Percentiles rank a stretch among this genome's conserved stretches.
These are phyloP conservation scores for Yarrowia keelungensis DNA, from an alignment of 805 yeast genomes.

Conservation along the genomic window DNA sequence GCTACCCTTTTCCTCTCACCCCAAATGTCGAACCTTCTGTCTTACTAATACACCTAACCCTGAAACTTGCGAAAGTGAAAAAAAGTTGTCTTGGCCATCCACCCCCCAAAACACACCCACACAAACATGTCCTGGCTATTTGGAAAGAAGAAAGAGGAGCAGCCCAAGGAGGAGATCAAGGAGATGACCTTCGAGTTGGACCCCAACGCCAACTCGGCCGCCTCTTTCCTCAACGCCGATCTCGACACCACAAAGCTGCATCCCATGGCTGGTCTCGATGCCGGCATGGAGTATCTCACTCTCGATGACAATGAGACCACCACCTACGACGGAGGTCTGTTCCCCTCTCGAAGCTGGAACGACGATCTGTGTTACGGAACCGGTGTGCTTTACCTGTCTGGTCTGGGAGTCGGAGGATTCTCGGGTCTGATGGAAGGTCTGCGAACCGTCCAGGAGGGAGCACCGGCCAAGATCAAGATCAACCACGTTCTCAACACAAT, in stretches of 20 bases:
- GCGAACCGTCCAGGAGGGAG: constrained; percentile 71
- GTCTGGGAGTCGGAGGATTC: constrained; percentile 88
- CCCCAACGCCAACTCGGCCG: constrained; percentile 68
- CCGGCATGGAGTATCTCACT: constrained; percentile 87
- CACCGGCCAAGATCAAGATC: constrained; percentile 80
- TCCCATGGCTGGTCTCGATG: constrained; percentile 90
- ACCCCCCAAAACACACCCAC: constrained; percentile 19
- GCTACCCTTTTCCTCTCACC: too few relatives aligned
- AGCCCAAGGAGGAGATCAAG: constrained; percentile 39
- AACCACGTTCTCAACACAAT: constrained; percentile 91
- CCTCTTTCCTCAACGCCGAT: constrained; percentile 65
- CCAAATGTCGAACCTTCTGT: neutral
- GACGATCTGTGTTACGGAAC: constrained; percentile 98
- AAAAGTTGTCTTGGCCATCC: constrained; percentile 16
- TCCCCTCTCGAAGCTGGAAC: constrained; percentile 97
- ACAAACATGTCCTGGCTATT: constrained; percentile 46
- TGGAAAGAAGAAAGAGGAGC: constrained; percentile 44
- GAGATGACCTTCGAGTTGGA: constrained; percentile 63
- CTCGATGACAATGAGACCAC: constrained; percentile 82
- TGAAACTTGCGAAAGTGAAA: constrained; percentile 38
- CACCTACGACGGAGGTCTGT: constrained; percentile 73
- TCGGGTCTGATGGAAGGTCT: constrained; percentile 90
- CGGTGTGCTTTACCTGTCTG: constrained; percentile 85
- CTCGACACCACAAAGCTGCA: constrained; percentile 77
- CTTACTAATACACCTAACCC: constrained; percentile 21